A percentile compares a stretch with the other conserved stretches of the same genome.
Evolutionary conservation across 345 rosid genomes (phyloP).

Genomic region (Triadica sebifera): DNA sequence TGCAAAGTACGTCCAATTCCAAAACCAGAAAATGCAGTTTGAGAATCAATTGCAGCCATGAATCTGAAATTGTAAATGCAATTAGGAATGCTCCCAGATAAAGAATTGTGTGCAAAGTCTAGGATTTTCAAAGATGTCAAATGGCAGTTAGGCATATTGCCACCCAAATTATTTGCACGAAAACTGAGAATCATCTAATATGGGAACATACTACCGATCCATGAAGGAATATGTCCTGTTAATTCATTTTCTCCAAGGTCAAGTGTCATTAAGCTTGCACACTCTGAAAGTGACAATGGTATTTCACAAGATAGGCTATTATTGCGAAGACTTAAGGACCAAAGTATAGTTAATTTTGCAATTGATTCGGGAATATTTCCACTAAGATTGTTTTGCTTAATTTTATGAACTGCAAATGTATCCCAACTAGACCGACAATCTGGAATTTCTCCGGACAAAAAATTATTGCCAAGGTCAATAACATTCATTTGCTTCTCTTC

Average conservation of each 20-base stretch:
- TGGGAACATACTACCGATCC: background rate
- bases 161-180: conserved; percentile 15
- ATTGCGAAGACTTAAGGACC: background rate
- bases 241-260: conserved; percentile 12
- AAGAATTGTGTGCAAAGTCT: conserved; percentile 12
- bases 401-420: background rate
- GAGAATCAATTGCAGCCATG: background rate
- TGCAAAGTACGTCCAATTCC: background rate
- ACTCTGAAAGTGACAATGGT: conserved; percentile 4
- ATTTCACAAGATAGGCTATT: conserved; percentile 10
- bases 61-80: conserved; percentile 12
- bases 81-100: background rate
- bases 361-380: conserved; percentile 12
- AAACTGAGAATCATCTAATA: background rate
- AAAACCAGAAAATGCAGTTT: background rate
- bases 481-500: background rate
- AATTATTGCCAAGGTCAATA: conserved; percentile 13
- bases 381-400: background rate
- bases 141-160: background rate
- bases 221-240: conserved; percentile 3
- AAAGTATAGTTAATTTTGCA: background rate
- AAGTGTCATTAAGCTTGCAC: background rate
- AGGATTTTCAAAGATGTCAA: conserved; percentile 6
- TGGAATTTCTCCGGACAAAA: conserved; percentile 9
- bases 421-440: conserved; percentile 25